Base-by-base conservation (phyloP, 768 basidiomycete species). In the Suillus ampliporus region DNA sequence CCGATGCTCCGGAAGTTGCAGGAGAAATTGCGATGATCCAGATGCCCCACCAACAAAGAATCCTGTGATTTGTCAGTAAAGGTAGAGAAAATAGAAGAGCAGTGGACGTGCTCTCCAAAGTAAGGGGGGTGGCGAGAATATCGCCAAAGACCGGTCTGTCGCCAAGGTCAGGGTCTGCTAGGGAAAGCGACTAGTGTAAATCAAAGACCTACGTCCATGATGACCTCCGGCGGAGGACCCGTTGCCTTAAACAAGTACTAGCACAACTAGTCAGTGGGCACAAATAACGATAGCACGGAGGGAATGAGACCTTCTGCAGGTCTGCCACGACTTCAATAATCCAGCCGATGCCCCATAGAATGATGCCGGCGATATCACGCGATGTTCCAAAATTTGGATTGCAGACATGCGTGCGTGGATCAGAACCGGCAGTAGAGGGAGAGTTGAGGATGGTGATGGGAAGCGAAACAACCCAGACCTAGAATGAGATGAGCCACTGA, bases 101-200 rank as follows among this genome's bases (percentile, higher is more conserved):
- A 34, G 35, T 31, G 52, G 23, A 79, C 81, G 69, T 75, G 87
- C 84, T 90, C 89, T 69, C 89, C 89, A 67, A 89, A 89, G 70
- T 89, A 90, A 1, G 88, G 86, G 21, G 89, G 89, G 66, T 90
- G 88, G 4, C 89, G 81, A 26, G 84, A 84, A 80, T 82, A 86
- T 14, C 70, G 75, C 86, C 86, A 86, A 2, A 86, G 65, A 5
- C 85, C 86, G 41, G 64, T 74, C 84, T 86, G 64, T 38, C 63
- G 17, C 15, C 15, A 41, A 38, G 37, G n/a, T 15, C 37, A 21
- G 34, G n/a, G 17, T 7, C 35, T 4, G 5, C 31, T 14, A n/a
- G n/a, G n/a, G n/a, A n/a, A n/a, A n/a, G 34, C 35, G 35, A 10
- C 23, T 41, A 43, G 14, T 57, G 34, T 26, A 31, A 6, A 41